Evolutionary conservation across 2,329 filamentous ascomycete species (phyloP), one percentile per base, ranked within the genome.

Genomic region (Sporothrix curviconia): DNA sequence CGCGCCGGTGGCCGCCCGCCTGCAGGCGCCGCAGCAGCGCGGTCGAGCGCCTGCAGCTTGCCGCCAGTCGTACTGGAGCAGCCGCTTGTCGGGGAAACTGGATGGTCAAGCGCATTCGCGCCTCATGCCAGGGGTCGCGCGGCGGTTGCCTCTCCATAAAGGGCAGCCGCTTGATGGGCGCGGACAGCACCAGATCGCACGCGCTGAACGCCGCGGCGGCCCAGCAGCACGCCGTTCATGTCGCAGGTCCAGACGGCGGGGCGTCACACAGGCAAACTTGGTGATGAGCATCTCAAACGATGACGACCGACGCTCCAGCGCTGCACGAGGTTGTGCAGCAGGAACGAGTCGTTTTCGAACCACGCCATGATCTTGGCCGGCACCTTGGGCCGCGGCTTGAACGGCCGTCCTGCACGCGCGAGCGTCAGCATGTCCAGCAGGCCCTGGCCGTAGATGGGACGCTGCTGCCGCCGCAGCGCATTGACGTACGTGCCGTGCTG

Each of bases 51-150:
- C 67, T 99, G 94, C 3, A 99, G 81, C 71, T 99, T 99, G 64
- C 94, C 94, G 67, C n/a, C 94, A 97, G 71, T 99, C 94, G 70
- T 95, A 99, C 69, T 99, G 92, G 0, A 99, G 77, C n/a, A 99
- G 82, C 36, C 94, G 83, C 69, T 92, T 96, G 70, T 99, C 94
- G 0, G 95, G n/a, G 94, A 69, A 99, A 99, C 44, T 95, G 94
- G 60, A 99, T 96, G 3, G 90, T 95, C 15, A 95, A 78, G 22
- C 91, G 87, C 81, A 96, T 94, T 17, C 92, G 89, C 14, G 92
- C 84, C 71, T 96, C 90, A 64, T 99, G 94, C 79, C 94, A 96
- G 0, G 92, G 90, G 67, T 99, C 92, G 1, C 78, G 71, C 0
- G 80, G 77, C 9, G 79, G 68, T 63, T 80, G 76, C 61, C 79